A percentile compares a stretch with the other conserved stretches of the same genome.
Conservation (phyloP, 345 rosid genomes). For the Angophora floribunda region DNA sequence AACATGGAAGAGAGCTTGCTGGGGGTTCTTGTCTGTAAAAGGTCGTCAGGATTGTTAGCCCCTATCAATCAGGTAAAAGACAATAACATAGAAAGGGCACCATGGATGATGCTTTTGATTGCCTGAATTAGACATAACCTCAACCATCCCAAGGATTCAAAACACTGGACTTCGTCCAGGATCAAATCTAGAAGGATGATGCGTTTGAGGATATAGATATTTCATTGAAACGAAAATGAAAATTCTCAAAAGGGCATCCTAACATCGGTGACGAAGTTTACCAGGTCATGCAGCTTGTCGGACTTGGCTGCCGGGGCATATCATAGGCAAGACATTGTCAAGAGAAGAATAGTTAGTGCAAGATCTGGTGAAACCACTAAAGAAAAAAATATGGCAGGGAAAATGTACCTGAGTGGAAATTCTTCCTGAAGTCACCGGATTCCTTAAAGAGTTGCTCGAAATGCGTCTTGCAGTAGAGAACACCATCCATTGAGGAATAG, state of each 20-base stretch:
- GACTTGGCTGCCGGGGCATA: slow-evolving; percentile 5
- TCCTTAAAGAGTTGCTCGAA: slow-evolving; percentile 44
- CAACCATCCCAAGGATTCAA: neutral
- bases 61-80: neutral
- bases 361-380: neutral
- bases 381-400: neutral
- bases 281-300: slow-evolving; percentile 16
- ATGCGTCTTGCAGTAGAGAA: slow-evolving; percentile 37
- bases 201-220: neutral
- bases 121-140: neutral
- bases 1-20: slow-evolving; percentile 67
- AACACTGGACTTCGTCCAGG: neutral
- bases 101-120: neutral
- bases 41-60: neutral
- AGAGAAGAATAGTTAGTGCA: neutral
- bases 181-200: neutral
- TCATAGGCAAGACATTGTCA: neutral
- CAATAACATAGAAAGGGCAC: neutral
- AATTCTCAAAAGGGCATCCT: neutral
- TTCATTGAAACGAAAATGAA: neutral
- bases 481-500: slow-evolving; percentile 43
- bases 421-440: slow-evolving; percentile 43
- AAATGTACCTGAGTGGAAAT: slow-evolving; percentile 22
- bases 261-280: neutral
- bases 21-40: slow-evolving; percentile 50